These are phyloP conservation scores for Naganishia liquefaciens DNA, from an alignment of 1,284 basidiomycete genomes.

Conservation along the genomic window DNA sequence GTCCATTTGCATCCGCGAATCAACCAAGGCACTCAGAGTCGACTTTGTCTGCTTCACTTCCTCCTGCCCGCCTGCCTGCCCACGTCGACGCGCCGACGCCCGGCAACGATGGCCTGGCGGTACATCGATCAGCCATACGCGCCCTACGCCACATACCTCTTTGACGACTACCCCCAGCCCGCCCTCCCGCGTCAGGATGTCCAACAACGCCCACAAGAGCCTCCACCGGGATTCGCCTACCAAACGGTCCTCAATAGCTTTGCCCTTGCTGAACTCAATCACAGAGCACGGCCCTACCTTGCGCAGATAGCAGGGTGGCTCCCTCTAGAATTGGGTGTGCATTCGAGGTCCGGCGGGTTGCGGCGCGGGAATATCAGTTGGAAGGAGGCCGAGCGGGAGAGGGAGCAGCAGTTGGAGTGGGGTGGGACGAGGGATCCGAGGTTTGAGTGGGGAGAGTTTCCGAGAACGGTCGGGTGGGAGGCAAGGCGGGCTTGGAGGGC, in stretches of 20 bases:
- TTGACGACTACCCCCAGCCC: background rate
- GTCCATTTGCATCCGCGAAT: too few relatives aligned
- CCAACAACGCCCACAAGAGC: background rate
- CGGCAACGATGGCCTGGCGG: conserved; percentile 12
- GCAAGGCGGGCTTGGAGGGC: conserved; percentile 1
- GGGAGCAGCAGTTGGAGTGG: background rate
- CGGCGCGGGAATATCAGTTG: background rate
- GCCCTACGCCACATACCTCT: background rate
- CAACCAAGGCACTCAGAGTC: too few relatives aligned
- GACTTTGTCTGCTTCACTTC: too few relatives aligned
- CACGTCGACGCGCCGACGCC: background rate
- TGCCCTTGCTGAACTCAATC: conserved; percentile 5
- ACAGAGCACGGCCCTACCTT: background rate
- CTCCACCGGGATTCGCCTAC: background rate
- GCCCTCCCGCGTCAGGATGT: too few relatives aligned
- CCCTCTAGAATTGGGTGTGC: background rate
- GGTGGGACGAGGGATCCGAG: conserved; percentile 1
- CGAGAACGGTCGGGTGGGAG: conserved; percentile 13
- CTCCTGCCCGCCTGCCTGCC: too few relatives aligned
- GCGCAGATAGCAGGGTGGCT: background rate
- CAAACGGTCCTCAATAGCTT: conserved; percentile 16
- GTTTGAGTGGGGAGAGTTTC: conserved; percentile 17
- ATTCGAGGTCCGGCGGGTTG: background rate
- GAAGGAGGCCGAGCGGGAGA: conserved; percentile 18
- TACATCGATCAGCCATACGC: background rate